These are phyloP conservation scores for Escovopsis weberi DNA, from an alignment of 2,329 filamentous ascomycete species.

Conservation along the genomic window DNA sequence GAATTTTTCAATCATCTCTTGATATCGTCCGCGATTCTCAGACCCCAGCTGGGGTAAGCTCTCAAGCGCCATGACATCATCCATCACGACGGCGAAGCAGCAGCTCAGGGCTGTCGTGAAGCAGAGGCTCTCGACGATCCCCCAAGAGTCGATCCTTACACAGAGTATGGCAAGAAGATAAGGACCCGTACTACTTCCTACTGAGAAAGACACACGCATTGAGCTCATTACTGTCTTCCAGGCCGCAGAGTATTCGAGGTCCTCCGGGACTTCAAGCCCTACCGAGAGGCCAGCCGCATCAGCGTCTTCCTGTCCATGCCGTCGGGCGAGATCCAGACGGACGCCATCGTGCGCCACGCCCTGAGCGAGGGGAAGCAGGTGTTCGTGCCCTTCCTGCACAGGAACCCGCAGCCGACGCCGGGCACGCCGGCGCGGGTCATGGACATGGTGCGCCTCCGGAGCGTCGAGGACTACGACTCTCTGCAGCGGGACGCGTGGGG, in stretches of 20 bases:
- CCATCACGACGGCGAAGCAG: constrained; percentile 55
- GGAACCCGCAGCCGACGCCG: constrained; percentile 29
- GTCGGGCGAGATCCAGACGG: constrained; percentile 69
- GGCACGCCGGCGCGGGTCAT: constrained; percentile 54
- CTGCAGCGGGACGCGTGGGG: constrained; percentile 76
- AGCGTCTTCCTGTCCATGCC: constrained; percentile 94
- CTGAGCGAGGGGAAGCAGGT: constrained; percentile 66
- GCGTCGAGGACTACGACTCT: constrained; percentile 61
- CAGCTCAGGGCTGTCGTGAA: constrained; percentile 61
- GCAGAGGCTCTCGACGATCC: constrained; percentile 43
- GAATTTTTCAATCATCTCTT: neutral
- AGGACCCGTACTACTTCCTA: no score
- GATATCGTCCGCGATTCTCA: no score
- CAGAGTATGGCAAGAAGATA: constrained; percentile 48
- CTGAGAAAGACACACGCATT: neutral
- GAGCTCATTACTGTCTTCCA: constrained; percentile 18
- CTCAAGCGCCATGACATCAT: constrained; percentile 30
- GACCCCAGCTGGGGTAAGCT: neutral
- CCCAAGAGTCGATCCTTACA: constrained; percentile 42
- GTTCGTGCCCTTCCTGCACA: constrained; percentile 82
- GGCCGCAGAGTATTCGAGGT: constrained; percentile 50
- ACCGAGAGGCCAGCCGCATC: constrained; percentile 57
- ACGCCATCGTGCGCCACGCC: constrained; percentile 67
- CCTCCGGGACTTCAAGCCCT: constrained; percentile 56
- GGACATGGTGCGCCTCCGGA: constrained; percentile 81